Conservation (phyloP, 441 rosid genomes). For the Pelargonium fulgidum region DNA sequence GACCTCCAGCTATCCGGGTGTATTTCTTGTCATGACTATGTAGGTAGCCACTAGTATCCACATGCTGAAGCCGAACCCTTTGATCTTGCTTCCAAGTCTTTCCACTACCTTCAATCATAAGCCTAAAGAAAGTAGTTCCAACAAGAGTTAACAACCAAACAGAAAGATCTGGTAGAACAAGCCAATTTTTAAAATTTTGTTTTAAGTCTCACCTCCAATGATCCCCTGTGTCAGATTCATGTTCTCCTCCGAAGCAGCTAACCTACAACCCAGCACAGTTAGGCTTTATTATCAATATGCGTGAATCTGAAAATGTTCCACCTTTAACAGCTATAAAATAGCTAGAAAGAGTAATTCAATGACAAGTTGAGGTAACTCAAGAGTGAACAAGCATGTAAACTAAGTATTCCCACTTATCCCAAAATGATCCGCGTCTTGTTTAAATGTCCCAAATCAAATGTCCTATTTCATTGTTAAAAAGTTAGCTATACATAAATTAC, state of each 20-base stretch:
- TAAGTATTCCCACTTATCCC: too few species aligned
- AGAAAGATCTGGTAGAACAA: constrained; percentile 5
- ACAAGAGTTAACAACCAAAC: constrained; percentile 11
- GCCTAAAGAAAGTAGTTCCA: constrained; percentile 30
- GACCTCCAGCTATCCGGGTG: constrained; percentile 94
- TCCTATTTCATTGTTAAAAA: too few species aligned
- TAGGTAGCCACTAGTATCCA: constrained; percentile 84
- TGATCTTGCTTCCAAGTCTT: constrained; percentile 96
- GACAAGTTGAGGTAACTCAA: background rate
- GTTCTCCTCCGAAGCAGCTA: constrained; percentile 91
- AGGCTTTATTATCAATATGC: background rate
- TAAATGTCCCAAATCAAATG: too few species aligned
- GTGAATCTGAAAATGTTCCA: background rate
- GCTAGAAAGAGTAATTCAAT: background rate
- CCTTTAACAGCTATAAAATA: too few species aligned
- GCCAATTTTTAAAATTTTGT: too few species aligned
- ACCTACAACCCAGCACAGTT: constrained; percentile 40
- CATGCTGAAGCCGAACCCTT: constrained; percentile 78
- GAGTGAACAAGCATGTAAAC: too few species aligned
- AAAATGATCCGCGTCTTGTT: too few species aligned
- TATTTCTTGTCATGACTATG: constrained; percentile 97
- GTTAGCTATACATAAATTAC: too few species aligned
- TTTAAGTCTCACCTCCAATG: constrained; percentile 77
- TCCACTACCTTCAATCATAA: constrained; percentile 75
- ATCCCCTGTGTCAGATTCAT: constrained; percentile 93